A percentile compares a stretch with the other conserved stretches of the same genome.
These are phyloP conservation scores for Diatrype stigma DNA, from an alignment of 2,329 filamentous ascomycete species.

Conservation along the genomic window DNA sequence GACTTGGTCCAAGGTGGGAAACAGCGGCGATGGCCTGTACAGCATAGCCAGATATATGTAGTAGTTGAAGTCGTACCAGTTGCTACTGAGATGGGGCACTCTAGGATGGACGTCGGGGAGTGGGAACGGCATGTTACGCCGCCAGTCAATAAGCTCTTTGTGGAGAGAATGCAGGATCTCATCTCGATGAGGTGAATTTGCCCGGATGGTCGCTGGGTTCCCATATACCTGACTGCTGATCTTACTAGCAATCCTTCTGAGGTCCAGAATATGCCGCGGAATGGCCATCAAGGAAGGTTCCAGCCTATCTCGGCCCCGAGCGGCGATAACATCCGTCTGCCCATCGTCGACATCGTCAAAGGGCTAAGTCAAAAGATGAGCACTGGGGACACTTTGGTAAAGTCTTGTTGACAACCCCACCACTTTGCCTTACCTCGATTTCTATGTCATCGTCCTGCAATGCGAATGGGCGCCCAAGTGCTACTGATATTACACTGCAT, in stretches of 20 bases:
- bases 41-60: conserved; percentile 41
- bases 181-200: conserved; percentile 23
- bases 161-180: conserved; percentile 31
- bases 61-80: conserved; percentile 46
- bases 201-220: conserved; percentile 11
- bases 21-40: conserved; percentile 40
- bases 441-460: conserved; percentile 43
- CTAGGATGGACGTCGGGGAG: conserved; percentile 32
- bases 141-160: conserved; percentile 39
- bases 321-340: conserved; percentile 21
- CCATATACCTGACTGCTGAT: conserved; percentile 36
- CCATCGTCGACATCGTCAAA: conserved; percentile 35
- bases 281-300: conserved; percentile 34
- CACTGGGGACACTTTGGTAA: background rate
- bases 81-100: conserved; percentile 39
- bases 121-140: conserved; percentile 40
- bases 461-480: conserved; percentile 40
- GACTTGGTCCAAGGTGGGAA: conserved; percentile 30
- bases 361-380: conserved; percentile 20
- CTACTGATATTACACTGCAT: conserved; percentile 37
- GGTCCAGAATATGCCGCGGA: conserved; percentile 36
- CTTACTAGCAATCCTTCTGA: conserved; percentile 37
- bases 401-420: conserved; percentile 1
- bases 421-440: conserved; percentile 16
- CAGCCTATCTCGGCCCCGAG: conserved; percentile 18